phyloP scores from a whole-genome alignment of 2,329 filamentous ascomycete genomes.

The Aciculosporium take region DNA sequence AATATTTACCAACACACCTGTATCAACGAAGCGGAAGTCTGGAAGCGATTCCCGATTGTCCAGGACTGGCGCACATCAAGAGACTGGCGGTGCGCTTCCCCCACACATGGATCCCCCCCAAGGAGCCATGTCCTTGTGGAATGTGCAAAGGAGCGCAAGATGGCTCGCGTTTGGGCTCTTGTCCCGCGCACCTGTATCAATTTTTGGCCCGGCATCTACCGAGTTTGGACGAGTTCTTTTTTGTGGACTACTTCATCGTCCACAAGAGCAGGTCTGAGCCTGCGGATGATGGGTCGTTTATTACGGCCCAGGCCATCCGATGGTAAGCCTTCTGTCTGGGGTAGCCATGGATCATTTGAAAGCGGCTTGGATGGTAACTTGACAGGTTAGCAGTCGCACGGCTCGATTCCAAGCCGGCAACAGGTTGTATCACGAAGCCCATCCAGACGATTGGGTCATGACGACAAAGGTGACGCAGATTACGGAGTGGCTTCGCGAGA shows the following conservation, averaged over 20 bases:
- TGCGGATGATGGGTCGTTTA: not conserved
- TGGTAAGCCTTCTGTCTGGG: not conserved
- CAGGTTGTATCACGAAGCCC: conserved; percentile 19
- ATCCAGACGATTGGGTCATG: conserved; percentile 20
- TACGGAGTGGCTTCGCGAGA: conserved; percentile 23
- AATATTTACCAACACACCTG: conserved; percentile 18
- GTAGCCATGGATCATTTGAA: not conserved
- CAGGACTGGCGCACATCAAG: conserved; percentile 19
- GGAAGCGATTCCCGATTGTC: conserved; percentile 13
- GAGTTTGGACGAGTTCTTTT: conserved; percentile 28
- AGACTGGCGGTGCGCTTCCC: conserved; percentile 28
- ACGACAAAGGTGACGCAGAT: conserved; percentile 21
- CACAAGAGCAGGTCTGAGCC: conserved; percentile 11
- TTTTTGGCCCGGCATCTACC: conserved; percentile 27
- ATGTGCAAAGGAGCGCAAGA: conserved; percentile 20
- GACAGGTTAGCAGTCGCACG: not conserved
- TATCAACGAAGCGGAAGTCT: conserved; percentile 16
- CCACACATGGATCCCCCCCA: conserved; percentile 25
- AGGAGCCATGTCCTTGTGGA: conserved; percentile 14
- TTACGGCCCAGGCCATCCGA: not conserved
- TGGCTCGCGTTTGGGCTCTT: conserved; percentile 13
- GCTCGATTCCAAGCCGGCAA: conserved; percentile 6
- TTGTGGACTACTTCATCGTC: conserved; percentile 29
- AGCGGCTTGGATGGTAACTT: not conserved
- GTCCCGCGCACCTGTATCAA: conserved; percentile 28